These are phyloP conservation scores for Fusarium secorum DNA, from an alignment of 2,329 filamentous ascomycete genomes.

Conservation along the genomic window DNA sequence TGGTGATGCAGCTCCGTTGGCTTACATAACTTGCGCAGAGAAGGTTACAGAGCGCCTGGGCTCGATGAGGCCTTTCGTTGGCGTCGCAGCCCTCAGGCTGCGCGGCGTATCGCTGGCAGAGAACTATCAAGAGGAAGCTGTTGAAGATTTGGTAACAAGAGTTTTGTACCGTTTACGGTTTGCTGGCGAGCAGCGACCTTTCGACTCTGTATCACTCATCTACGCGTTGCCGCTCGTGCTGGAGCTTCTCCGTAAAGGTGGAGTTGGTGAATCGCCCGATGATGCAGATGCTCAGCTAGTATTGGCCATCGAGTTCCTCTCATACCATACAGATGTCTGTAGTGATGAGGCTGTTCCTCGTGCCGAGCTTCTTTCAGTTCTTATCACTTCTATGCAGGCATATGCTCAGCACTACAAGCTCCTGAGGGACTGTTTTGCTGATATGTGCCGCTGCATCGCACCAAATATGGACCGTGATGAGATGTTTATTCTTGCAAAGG, in stretches of 20 bases:
- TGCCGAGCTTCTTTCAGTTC: slow-evolving; percentile 71
- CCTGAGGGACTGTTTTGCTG: slow-evolving; percentile 89
- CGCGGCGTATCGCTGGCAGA: slow-evolving; percentile 77
- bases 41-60: slow-evolving; percentile 79
- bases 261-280: slow-evolving; percentile 75
- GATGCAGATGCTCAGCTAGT: slow-evolving; percentile 90
- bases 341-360: slow-evolving; percentile 79
- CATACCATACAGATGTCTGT: slow-evolving; percentile 86
- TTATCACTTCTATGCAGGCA: slow-evolving; percentile 84
- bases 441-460: slow-evolving; percentile 84
- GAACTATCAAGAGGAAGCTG: slow-evolving; percentile 77
- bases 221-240: slow-evolving; percentile 88
- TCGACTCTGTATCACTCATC: slow-evolving; percentile 85
- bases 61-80: slow-evolving; percentile 80
- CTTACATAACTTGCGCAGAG: slow-evolving; percentile 82
- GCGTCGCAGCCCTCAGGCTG: slow-evolving; percentile 83
- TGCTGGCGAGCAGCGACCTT: slow-evolving; percentile 89
- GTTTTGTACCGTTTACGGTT: slow-evolving; percentile 91
- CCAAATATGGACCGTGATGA: slow-evolving; percentile 79
- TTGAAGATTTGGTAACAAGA: slow-evolving; percentile 85
- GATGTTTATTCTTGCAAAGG: slow-evolving; percentile 77
- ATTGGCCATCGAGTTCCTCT: slow-evolving; percentile 84
- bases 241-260: slow-evolving; percentile 78
- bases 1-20: slow-evolving; percentile 77
- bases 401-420: slow-evolving; percentile 95